Base-by-base conservation (phyloP, 2,329 filamentous ascomycete species). In the Xylariomycetidae sp. region DNA sequence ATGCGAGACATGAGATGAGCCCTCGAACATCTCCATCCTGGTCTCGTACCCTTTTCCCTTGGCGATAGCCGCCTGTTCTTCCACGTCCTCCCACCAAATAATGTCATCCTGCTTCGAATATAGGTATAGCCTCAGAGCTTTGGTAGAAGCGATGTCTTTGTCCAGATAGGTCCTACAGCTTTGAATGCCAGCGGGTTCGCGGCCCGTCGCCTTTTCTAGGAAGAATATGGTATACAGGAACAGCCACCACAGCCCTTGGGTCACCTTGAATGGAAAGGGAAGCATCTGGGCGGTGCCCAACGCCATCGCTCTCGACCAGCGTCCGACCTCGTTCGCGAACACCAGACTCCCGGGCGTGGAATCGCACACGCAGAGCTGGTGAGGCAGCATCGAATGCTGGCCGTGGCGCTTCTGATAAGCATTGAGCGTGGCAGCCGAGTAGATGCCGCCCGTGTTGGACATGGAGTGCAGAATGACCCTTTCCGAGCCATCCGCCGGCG, bases 1-100 rank as follows among this genome's bases (percentile, higher is more conserved):
- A 49, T 82, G 77, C 2, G 73, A 75, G 13, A 80, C 78, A 53
- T 84, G 79, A 2, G 67, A 59, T 31, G 71, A 77, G 4, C 68
- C 71, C 31, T 75, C 65, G 41, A 83, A 83, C 18, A 69, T 47
- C 37, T 74, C 70, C 14, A 63, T 58, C 2, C 64, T 58, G 2
- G 71, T 67, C 15, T 51, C 48, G 42, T 71, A 80, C 0, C 77
- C 78, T 33, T 61, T 60, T 10, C 50, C 46, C 38, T 51, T 59
- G 2, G 74, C 68, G 22, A 65, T 54, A 3, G 66, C 65, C 1
- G 67, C 71, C 45, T 80, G 71, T 11, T 58, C 59, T 42, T 77
- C 72, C 1, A 80, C 69, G 40, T 80, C 75, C 37, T 70, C 49
- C 51, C 65, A 72, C 4, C 58, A 51, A 9, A 82, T 77, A 39